These are phyloP conservation scores for Lophium mytilinum DNA, from an alignment of 495 filamentous ascomycete species.

Conservation along the genomic window DNA sequence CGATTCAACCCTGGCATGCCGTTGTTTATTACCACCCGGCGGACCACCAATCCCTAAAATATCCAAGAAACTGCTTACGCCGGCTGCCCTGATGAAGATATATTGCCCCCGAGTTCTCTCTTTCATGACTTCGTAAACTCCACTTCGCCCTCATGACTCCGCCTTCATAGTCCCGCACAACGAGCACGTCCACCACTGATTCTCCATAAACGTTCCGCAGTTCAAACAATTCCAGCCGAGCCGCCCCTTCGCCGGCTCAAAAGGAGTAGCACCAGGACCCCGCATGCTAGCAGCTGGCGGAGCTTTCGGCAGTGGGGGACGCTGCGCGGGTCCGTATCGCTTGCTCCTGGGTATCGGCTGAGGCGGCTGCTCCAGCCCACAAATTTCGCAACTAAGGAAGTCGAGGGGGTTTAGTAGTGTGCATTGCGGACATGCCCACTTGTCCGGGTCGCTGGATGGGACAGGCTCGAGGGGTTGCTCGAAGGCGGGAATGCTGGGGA, in stretches of 20 bases:
- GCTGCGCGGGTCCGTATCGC: slow-evolving; percentile 12
- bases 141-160: slow-evolving; percentile 7
- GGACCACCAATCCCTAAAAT: no score
- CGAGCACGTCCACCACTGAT: slow-evolving; percentile 38
- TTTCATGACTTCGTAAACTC: not conserved
- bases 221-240: slow-evolving; percentile 36
- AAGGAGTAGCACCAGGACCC: slow-evolving; percentile 10
- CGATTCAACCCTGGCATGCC: no score
- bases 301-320: slow-evolving; percentile 1
- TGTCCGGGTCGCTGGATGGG: slow-evolving; percentile 22
- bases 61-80: no score
- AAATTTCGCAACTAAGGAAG: slow-evolving; percentile 71
- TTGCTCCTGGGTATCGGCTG: slow-evolving; percentile 18
- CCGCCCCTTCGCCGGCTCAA: slow-evolving; percentile 15
- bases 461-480: slow-evolving; percentile 6
- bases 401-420: slow-evolving; percentile 72
- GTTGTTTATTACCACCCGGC: no score
- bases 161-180: slow-evolving; percentile 36
- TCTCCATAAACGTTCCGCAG: slow-evolving; percentile 37
- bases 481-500: not conserved
- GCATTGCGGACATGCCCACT: slow-evolving; percentile 72
- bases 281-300: slow-evolving; percentile 13
- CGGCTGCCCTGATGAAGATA: no score
- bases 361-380: slow-evolving; percentile 54
- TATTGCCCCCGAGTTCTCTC: no score